Evolutionary conservation across 306 rosid genomes (phyloP).

Genomic region (Adenanthera pavonina): DNA sequence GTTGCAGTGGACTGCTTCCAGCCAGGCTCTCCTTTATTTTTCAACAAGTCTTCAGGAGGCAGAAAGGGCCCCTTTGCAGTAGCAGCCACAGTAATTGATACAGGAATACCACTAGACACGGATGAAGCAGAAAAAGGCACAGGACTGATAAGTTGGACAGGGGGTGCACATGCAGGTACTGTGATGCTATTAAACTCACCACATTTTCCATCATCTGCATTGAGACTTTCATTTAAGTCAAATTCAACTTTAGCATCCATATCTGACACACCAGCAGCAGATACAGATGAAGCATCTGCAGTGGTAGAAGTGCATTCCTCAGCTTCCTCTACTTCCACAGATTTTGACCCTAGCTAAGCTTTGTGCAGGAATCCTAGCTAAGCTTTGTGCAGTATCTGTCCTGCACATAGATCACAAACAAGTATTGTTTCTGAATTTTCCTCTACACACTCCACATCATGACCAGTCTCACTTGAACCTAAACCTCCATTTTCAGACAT

Average conservation of each 20-base stretch:
- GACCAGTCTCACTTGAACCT: constrained; percentile 37
- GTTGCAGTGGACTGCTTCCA: constrained; percentile 90
- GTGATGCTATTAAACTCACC: constrained; percentile 45
- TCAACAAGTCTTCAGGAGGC: constrained; percentile 71
- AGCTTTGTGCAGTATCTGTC: constrained; percentile 34
- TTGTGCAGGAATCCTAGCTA: constrained; percentile 36
- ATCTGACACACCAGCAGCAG: constrained; percentile 52
- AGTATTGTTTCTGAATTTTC: constrained; percentile 50
- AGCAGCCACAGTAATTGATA: constrained; percentile 65
- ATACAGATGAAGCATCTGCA: constrained; percentile 61
- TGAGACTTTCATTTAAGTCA: constrained; percentile 79
- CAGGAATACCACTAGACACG: constrained; percentile 50
- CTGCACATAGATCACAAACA: constrained; percentile 45
- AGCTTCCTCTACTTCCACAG: constrained; percentile 56
- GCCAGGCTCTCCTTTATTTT: constrained; percentile 70
- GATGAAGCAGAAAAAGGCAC: constrained; percentile 58
- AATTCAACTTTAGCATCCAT: constrained; percentile 60
- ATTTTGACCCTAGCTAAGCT: constrained; percentile 46
- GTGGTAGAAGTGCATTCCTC: constrained; percentile 73
- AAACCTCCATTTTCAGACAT: constrained; percentile 40
- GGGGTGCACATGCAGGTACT: constrained; percentile 46
- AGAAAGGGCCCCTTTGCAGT: constrained; percentile 72
- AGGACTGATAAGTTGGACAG: constrained; percentile 54
- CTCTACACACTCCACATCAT: constrained; percentile 46
- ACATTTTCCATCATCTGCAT: constrained; percentile 64